phyloP scores from a whole-genome alignment of 106 monocot species.

The Dendrobium nobile region DNA sequence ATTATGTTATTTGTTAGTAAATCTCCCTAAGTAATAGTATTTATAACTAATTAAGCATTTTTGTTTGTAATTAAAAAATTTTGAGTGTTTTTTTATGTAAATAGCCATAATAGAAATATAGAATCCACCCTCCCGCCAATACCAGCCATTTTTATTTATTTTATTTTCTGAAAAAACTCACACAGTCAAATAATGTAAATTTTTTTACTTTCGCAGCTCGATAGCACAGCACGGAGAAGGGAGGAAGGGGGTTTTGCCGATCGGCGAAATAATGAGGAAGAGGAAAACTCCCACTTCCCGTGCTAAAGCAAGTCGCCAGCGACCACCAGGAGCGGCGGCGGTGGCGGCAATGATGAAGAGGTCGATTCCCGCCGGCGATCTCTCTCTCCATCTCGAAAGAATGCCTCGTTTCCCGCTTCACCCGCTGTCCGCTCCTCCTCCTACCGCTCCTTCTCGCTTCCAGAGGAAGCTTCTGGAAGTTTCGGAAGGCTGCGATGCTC shows the following conservation, averaged over 20 bases:
- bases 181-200: too few species aligned
- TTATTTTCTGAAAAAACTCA: not conserved
- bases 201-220: not conserved
- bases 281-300: slow-evolving; percentile 14
- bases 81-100: too few species aligned
- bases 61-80: too few species aligned
- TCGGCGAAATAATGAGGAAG: slow-evolving; percentile 13
- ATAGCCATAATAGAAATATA: not conserved
- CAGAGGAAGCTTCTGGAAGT: slow-evolving; percentile 38
- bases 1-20: too few species aligned
- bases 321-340: slow-evolving; percentile 9
- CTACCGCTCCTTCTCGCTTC: slow-evolving; percentile 3
- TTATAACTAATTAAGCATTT: too few species aligned
- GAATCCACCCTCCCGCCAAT: not conserved
- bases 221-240: too few species aligned
- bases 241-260: not conserved
- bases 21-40: too few species aligned
- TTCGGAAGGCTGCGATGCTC: slow-evolving; percentile 14
- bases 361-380: slow-evolving; percentile 24
- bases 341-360: slow-evolving; percentile 8
- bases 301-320: not conserved
- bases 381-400: slow-evolving; percentile 39
- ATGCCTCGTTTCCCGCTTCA: slow-evolving; percentile 23
- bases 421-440: slow-evolving; percentile 2
- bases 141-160: not conserved